Conservation (phyloP, 768 basidiomycete genomes). For the Rhodocollybia butyracea region DNA sequence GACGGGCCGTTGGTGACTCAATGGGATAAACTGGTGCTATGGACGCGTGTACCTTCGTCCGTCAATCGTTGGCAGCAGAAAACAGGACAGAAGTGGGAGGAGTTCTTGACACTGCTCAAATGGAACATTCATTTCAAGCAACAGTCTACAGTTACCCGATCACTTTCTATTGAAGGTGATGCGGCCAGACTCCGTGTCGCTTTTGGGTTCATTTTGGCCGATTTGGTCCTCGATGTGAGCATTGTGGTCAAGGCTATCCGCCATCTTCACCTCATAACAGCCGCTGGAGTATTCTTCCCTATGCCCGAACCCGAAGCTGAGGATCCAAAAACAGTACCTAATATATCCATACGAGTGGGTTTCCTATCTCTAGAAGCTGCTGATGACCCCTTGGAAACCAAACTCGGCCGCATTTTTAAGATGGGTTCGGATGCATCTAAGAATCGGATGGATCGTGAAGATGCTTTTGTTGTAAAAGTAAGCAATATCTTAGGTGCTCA, state of each 20-base stretch:
- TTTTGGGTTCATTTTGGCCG: conserved; percentile 68
- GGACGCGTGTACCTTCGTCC: conserved; percentile 49
- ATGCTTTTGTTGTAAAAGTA: conserved; percentile 78
- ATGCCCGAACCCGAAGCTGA: conserved; percentile 69
- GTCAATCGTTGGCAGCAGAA: conserved; percentile 32
- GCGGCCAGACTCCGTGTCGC: conserved; percentile 78
- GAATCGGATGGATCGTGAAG: conserved; percentile 69
- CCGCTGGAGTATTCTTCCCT: conserved; percentile 45
- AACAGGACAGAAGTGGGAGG: conserved; percentile 62
- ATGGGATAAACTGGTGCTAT: conserved; percentile 44
- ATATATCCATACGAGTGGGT: conserved; percentile 54
- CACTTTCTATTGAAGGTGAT: conserved; percentile 54
- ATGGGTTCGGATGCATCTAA: conserved; percentile 70
- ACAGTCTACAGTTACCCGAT: conserved; percentile 18
- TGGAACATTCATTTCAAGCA: conserved; percentile 40
- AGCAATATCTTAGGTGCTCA: conserved; percentile 48
- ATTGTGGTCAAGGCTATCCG: conserved; percentile 70
- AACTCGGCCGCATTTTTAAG: conserved; percentile 69
- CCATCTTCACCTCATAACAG: conserved; percentile 60
- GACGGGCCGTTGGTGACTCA: conserved; percentile 28
- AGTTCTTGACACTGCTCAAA: conserved; percentile 57
- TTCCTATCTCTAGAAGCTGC: conserved; percentile 71
- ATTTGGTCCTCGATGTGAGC: conserved; percentile 68
- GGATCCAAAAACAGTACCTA: conserved; percentile 67
- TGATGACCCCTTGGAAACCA: conserved; percentile 83